Conservation (phyloP, 306 rosid species). For the Vigna nakashimae region DNA sequence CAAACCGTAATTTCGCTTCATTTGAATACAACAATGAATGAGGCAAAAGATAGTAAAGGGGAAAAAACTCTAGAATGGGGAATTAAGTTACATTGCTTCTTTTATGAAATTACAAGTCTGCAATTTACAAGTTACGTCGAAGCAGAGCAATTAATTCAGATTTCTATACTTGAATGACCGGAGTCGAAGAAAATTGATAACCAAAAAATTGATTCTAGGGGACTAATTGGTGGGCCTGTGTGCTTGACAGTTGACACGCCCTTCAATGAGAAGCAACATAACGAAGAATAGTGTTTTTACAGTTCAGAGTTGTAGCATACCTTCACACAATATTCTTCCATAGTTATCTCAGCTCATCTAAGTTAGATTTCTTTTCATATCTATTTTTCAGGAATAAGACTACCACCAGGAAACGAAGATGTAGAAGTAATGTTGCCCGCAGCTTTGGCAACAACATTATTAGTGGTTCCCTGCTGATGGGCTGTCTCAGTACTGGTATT, state of each 20-base stretch:
- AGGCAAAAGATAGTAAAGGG: conserved; percentile 12
- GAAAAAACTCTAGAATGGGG: conserved; percentile 1
- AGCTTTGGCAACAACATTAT: conserved; percentile 62
- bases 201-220: conserved; percentile 52
- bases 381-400: conserved; percentile 61
- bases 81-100: conserved; percentile 41
- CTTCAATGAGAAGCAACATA: conserved; percentile 44
- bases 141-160: conserved; percentile 62
- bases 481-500: conserved; percentile 53
- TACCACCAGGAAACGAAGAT: conserved; percentile 41
- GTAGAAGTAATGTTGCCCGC: conserved; percentile 50
- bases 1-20: conserved; percentile 39
- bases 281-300: conserved; percentile 43
- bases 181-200: conserved; percentile 35
- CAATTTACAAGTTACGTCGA: conserved; percentile 73
- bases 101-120: conserved; percentile 61
- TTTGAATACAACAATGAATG: conserved; percentile 27
- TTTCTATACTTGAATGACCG: conserved; percentile 52
- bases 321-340: conserved; percentile 35
- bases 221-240: conserved; percentile 45
- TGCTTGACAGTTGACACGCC: conserved; percentile 42
- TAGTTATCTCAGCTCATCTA: conserved; percentile 47
- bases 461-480: conserved; percentile 51
- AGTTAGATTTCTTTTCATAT: conserved; percentile 49
- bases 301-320: conserved; percentile 48